Evolutionary conservation across 768 basidiomycete species (phyloP).

Genomic region (Gloeopeniophorella convolvens): DNA sequence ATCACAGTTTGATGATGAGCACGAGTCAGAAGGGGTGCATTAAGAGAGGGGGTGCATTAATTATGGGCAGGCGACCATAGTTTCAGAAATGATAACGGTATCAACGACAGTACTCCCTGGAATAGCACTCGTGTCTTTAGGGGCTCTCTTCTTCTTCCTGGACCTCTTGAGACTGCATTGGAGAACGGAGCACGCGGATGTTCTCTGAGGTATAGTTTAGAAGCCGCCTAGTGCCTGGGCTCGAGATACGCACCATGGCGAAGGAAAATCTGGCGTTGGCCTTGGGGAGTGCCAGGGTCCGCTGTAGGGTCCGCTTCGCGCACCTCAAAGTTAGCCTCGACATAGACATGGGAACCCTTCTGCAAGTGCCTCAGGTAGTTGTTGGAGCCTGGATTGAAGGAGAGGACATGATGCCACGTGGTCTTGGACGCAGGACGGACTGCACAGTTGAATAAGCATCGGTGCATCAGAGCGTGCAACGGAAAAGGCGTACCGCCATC

Average conservation of each 20-base stretch:
- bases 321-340: slow-evolving; percentile 73
- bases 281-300: slow-evolving; percentile 59
- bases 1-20: slow-evolving; percentile 17
- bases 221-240: neutral
- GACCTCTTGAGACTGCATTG: slow-evolving; percentile 13
- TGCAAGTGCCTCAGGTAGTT: slow-evolving; percentile 56
- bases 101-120: too few species aligned
- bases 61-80: neutral
- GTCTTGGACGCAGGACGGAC: slow-evolving; percentile 47
- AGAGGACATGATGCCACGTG: slow-evolving; percentile 74
- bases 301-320: slow-evolving; percentile 63
- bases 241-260: slow-evolving; percentile 53
- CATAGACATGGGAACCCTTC: slow-evolving; percentile 73
- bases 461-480: neutral
- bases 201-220: slow-evolving; percentile 35
- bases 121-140: slow-evolving; percentile 8
- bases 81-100: neutral
- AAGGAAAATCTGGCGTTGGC: slow-evolving; percentile 78
- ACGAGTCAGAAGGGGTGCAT: slow-evolving; percentile 11
- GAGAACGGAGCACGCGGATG: slow-evolving; percentile 40
- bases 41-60: slow-evolving; percentile 8
- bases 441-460: slow-evolving; percentile 25
- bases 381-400: slow-evolving; percentile 57
- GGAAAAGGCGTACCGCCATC: slow-evolving; percentile 47
- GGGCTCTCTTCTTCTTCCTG: slow-evolving; percentile 18